Evolutionary conservation across 2,329 filamentous ascomycete species (phyloP), one percentile per base, ranked within the genome.

Genomic region (Cladosporium velox): DNA sequence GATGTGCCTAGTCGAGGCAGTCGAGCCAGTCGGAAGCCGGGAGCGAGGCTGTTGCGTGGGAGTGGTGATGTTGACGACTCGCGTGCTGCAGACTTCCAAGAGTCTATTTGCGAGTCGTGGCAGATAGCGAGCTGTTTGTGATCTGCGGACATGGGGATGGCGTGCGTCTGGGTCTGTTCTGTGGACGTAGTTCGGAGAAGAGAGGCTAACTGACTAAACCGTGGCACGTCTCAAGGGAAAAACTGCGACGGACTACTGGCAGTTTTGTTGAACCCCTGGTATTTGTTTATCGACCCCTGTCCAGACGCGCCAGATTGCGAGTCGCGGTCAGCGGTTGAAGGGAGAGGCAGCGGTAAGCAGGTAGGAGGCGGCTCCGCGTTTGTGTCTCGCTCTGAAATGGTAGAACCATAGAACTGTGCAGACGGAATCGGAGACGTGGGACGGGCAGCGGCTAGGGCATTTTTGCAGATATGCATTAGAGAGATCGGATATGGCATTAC

Each of bases 221-320:
- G 35, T 28, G 21, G 44, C 60, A 54, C 51, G 61, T 21, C 26
- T 44, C 18, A 12, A 47, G 61, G 32, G n/a, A 64, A 38, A 84
- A 0, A 21, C 8, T 47, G 41, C 41, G 41, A 11, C 41, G 41
- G n/a, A 47, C 41, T 47, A 47, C 41, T 93, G 14, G 87, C 24
- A 88, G 0, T 93, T 96, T 64, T 99, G 90, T 75, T 99, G 73
- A 99, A 98, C 3, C 87, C 89, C 61, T 64, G 35, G 51, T 54
- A 18, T 64, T 57, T 64, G 61, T 64, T 64, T 49, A 57, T 28
- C 21, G 26, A 30, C 61, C 61, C 61, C 61, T 64, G 61, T 41
- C 61, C 10, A 57, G 49, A 47, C 61, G 61, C 61, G 61, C 26
- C 61, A 64, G 35, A 64, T 57, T 64, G 61, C 51, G 61, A 64